A percentile compares a stretch with the other conserved stretches of the same genome.
phyloP scores from a whole-genome alignment of 768 basidiomycete species.

The Lepiota brunneoincarnata region DNA sequence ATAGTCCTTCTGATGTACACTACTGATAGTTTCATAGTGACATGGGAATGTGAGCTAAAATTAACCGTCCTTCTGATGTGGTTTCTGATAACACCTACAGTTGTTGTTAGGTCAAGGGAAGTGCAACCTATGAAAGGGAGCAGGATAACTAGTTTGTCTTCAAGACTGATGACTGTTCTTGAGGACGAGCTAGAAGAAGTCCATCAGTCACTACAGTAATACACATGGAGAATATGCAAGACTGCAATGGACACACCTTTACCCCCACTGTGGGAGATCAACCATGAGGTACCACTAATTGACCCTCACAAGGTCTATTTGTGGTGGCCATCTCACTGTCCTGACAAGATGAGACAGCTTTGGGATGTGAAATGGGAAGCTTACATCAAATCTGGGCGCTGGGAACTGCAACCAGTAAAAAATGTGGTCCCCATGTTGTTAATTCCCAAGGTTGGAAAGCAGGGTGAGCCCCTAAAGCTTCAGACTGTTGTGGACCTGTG shows the following conservation, averaged over 20 bases:
- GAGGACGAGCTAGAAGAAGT: constrained; percentile 16
- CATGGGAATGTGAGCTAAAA: too few species aligned
- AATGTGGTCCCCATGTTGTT: constrained; percentile 36
- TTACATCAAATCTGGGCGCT: constrained; percentile 25
- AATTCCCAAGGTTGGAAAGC: constrained; percentile 26
- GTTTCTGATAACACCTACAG: too few species aligned
- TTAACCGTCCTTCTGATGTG: too few species aligned
- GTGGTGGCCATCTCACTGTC: constrained; percentile 34
- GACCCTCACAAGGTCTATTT: constrained; percentile 27
- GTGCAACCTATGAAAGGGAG: constrained; percentile 16
- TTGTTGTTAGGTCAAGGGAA: constrained; percentile 23
- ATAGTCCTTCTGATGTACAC: too few species aligned
- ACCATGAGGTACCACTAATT: constrained; percentile 38
- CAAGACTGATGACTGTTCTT: constrained; percentile 12
- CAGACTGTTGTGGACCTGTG: constrained; percentile 34
- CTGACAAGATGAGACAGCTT: constrained; percentile 29
- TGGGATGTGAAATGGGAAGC: constrained; percentile 27
- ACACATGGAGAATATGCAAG: constrained; percentile 21
- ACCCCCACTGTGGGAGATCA: constrained; percentile 33
- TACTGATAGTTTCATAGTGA: too few species aligned
- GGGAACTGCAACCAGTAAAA: constrained; percentile 26
- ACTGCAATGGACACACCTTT: constrained; percentile 20
- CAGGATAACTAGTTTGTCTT: constrained; percentile 12
- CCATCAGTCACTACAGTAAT: constrained; percentile 19
- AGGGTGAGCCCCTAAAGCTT: constrained; percentile 13